These are phyloP conservation scores for Alloascoidea africana DNA, from an alignment of 805 yeast genomes.

Conservation along the genomic window DNA sequence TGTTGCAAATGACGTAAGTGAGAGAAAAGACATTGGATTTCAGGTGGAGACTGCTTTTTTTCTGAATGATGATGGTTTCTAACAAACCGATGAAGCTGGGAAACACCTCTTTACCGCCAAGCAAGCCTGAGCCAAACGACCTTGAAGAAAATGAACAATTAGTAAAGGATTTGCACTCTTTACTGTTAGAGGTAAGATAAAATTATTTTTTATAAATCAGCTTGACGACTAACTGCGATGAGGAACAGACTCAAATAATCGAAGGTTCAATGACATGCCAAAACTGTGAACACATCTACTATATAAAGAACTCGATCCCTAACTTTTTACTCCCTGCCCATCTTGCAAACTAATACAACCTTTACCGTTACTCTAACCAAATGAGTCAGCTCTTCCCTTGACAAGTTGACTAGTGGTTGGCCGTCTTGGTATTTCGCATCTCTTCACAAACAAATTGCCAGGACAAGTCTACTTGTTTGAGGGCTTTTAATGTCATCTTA, in stretches of 20 bases:
- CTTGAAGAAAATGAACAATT: constrained; percentile 7
- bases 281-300: constrained; percentile 76
- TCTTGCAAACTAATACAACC: too few species aligned
- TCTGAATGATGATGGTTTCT: constrained; percentile 1
- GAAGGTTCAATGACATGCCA: constrained; percentile 86
- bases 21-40: too few species aligned
- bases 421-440: too few species aligned
- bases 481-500: too few species aligned
- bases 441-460: too few species aligned
- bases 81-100: constrained; percentile 23
- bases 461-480: too few species aligned
- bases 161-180: constrained; percentile 58
- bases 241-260: constrained; percentile 44
- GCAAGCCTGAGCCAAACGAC: constrained; percentile 31
- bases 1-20: constrained; percentile 59
- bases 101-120: constrained; percentile 41
- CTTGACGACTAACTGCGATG: neutral
- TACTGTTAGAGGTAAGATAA: constrained; percentile 42
- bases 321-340: constrained; percentile 93
- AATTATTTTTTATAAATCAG: constrained; percentile 1
- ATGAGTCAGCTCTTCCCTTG: too few species aligned
- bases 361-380: too few species aligned
- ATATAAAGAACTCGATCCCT: constrained; percentile 87
- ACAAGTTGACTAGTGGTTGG: too few species aligned
- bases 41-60: neutral